Evolutionary conservation across 2,329 filamentous ascomycete genomes (phyloP).

Genomic region (Setomelanomma holmii): DNA sequence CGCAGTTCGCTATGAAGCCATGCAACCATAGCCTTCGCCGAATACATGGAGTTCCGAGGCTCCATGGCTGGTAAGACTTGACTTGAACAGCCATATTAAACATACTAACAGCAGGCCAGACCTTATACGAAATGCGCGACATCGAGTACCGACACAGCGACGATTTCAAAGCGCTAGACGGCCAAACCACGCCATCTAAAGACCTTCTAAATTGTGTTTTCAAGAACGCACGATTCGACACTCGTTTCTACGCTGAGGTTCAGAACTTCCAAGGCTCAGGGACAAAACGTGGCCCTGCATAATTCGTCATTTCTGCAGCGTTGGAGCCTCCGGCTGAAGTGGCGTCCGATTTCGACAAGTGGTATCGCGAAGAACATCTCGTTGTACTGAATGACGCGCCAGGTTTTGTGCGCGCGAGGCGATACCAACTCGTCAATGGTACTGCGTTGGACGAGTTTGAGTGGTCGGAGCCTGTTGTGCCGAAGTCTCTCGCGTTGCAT

Average conservation of each 20-base stretch:
- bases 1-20: conserved; percentile 34
- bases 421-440: conserved; percentile 24
- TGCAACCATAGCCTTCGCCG: conserved; percentile 10
- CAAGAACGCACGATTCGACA: conserved; percentile 35
- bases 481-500: conserved; percentile 29
- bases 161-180: conserved; percentile 33
- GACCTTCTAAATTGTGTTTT: conserved; percentile 31
- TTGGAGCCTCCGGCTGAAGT: conserved; percentile 9
- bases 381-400: conserved; percentile 9
- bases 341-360: conserved; percentile 23
- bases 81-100: background rate
- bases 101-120: conserved; percentile 1
- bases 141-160: conserved; percentile 22
- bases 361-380: conserved; percentile 32
- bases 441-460: conserved; percentile 28
- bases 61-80: conserved; percentile 24
- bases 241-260: conserved; percentile 31
- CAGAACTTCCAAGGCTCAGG: background rate
- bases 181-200: conserved; percentile 25
- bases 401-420: conserved; percentile 28
- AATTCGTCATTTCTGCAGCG: conserved; percentile 20
- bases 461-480: conserved; percentile 12
- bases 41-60: conserved; percentile 11
- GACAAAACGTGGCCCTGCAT: background rate
- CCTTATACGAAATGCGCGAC: conserved; percentile 37